phyloP scores from a whole-genome alignment of 176 grass and related monocot genomes.

The Zoysia japonica region DNA sequence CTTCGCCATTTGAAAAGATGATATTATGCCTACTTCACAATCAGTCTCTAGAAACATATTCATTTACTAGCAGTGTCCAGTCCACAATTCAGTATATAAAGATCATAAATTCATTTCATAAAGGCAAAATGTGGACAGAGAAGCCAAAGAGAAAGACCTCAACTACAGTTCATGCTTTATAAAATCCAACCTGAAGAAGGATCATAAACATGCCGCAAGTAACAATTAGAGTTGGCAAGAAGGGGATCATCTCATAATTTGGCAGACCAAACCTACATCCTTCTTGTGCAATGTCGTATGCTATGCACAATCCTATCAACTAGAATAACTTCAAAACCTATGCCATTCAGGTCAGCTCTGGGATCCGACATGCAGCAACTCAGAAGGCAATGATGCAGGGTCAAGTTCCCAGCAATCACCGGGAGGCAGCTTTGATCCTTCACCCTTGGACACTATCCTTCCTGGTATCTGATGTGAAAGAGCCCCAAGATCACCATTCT shows the following conservation, averaged over 20 bases:
- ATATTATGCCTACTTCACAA: no score
- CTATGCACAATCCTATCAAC: conserved; percentile 29
- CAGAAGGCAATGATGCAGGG: conserved; percentile 74
- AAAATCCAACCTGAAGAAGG: conserved; percentile 29
- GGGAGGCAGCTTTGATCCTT: conserved; percentile 42
- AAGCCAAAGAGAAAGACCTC: neutral
- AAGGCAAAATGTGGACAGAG: neutral
- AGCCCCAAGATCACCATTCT: conserved; percentile 46
- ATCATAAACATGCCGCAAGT: neutral
- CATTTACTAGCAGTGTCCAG: neutral
- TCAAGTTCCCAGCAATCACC: conserved; percentile 90
- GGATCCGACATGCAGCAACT: conserved; percentile 39
- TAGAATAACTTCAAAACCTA: neutral
- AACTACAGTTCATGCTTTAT: neutral
- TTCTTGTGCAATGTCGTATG: conserved; percentile 10
- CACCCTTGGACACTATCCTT: conserved; percentile 50
- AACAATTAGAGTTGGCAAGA: neutral
- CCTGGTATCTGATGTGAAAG: conserved; percentile 82
- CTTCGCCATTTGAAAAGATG: no score
- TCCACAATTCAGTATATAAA: neutral
- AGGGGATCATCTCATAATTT: conserved; percentile 6
- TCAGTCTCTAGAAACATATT: no score
- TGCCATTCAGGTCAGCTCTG: conserved; percentile 11
- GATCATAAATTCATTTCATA: neutral
- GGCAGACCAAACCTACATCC: conserved; percentile 11